These are phyloP conservation scores for Pinus tabuliformis DNA, from an alignment of 75 land plant species.

Conservation along the genomic window DNA sequence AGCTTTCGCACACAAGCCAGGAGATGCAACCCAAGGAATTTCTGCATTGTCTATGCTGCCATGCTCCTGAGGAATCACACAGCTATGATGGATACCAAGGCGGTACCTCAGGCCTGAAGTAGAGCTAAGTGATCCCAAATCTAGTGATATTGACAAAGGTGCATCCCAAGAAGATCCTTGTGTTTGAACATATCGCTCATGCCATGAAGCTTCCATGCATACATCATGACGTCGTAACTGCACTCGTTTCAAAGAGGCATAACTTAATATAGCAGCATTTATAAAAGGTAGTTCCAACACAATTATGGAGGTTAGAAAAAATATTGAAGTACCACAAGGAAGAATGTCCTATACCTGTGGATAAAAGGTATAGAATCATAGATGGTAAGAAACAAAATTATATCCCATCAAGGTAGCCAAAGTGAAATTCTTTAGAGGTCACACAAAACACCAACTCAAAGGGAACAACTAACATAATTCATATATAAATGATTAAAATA, in stretches of 20 bases:
- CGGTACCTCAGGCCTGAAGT: constrained; percentile 32
- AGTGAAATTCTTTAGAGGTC: not conserved
- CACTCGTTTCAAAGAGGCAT: constrained; percentile 8
- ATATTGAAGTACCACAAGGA: not conserved
- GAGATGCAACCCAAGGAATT: constrained; percentile 23
- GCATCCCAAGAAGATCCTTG: constrained; percentile 38
- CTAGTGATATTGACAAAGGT: constrained; percentile 26
- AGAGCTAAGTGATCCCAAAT: constrained; percentile 20
- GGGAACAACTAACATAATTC: not conserved
- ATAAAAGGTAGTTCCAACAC: not conserved
- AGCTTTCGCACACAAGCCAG: constrained; percentile 34
- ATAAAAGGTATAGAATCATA: not conserved
- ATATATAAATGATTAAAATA: not conserved
- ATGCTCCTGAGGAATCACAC: constrained; percentile 21
- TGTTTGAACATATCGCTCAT: constrained; percentile 30
- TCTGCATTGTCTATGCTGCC: constrained; percentile 1
- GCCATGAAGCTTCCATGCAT: constrained; percentile 29
- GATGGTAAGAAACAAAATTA: not conserved
- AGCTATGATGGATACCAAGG: constrained; percentile 35
- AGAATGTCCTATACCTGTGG: not conserved
- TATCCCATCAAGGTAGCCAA: not conserved
- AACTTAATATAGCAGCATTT: not conserved
- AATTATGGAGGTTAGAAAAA: not conserved
- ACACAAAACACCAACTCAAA: not conserved
- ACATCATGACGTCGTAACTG: constrained; percentile 34